Percentiles rank a stretch among this genome's conserved stretches.
phyloP scores from a whole-genome alignment of 768 basidiomycete genomes.

The Naganishia randhawae region DNA sequence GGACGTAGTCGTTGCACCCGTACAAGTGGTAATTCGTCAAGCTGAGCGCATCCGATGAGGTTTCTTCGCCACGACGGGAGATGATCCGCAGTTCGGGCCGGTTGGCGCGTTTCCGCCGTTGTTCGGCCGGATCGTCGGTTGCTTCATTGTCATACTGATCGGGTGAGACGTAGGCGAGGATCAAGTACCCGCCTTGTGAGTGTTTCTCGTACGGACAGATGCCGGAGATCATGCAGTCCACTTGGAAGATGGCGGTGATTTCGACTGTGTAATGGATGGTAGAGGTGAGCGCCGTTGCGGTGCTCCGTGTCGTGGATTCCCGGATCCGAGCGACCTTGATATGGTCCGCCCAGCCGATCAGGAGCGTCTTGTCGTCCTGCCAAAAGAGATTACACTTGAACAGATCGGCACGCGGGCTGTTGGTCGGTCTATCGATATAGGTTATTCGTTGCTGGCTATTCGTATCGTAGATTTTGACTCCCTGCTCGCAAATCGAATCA shows the following conservation, averaged over 20 bases:
- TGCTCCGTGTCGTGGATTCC: slow-evolving; percentile 33
- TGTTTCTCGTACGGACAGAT: slow-evolving; percentile 65
- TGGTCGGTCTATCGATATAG: slow-evolving; percentile 74
- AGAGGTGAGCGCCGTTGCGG: slow-evolving; percentile 25
- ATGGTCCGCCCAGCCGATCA: slow-evolving; percentile 89
- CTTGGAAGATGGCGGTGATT: slow-evolving; percentile 82
- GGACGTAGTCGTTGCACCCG: slow-evolving; percentile 85
- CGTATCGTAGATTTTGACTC: slow-evolving; percentile 89
- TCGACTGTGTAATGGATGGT: slow-evolving; percentile 62
- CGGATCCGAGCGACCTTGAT: slow-evolving; percentile 74
- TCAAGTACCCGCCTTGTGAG: slow-evolving; percentile 58
- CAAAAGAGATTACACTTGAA: slow-evolving; percentile 89
- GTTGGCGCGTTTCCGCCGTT: slow-evolving; percentile 77
- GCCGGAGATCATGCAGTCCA: slow-evolving; percentile 93
- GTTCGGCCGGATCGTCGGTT: slow-evolving; percentile 65
- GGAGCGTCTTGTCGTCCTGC: slow-evolving; percentile 84
- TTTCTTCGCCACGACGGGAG: slow-evolving; percentile 79
- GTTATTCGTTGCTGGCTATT: slow-evolving; percentile 71
- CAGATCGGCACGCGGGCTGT: slow-evolving; percentile 85
- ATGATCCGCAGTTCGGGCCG: slow-evolving; percentile 94
- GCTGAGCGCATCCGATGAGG: slow-evolving; percentile 75
- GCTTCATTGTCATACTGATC: slow-evolving; percentile 71
- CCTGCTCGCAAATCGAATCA: slow-evolving; percentile 54
- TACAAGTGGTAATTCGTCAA: slow-evolving; percentile 74
- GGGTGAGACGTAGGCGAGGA: slow-evolving; percentile 81